phyloP scores from a whole-genome alignment of 2,329 filamentous ascomycete genomes.

The Zarea fungicola region DNA sequence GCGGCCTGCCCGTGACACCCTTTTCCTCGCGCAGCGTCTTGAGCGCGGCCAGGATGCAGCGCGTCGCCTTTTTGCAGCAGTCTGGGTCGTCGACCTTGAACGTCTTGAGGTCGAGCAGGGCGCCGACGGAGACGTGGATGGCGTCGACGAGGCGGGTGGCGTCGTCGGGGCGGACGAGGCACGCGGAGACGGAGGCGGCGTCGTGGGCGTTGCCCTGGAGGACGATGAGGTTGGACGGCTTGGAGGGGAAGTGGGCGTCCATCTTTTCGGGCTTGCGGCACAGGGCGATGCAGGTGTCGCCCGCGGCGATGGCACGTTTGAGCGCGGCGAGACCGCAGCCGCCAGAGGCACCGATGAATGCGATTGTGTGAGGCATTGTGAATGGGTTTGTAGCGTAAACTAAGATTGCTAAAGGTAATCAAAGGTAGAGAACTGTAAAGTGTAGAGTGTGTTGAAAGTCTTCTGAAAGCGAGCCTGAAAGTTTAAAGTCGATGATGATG shows the following conservation, averaged over 20 bases:
- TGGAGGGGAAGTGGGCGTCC: conserved; percentile 24
- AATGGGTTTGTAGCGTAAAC: no score
- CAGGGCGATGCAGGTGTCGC: conserved; percentile 35
- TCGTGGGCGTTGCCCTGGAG: conserved; percentile 34
- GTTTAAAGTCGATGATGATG: background rate
- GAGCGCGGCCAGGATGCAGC: conserved; percentile 30
- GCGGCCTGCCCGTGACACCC: conserved; percentile 25
- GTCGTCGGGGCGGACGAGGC: conserved; percentile 25
- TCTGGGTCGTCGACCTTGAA: conserved; percentile 32
- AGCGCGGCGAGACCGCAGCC: conserved; percentile 36
- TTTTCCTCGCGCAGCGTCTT: conserved; percentile 18
- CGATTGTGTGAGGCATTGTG: conserved; percentile 17
- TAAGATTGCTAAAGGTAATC: no score
- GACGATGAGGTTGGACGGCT: conserved; percentile 41
- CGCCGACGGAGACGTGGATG: conserved; percentile 36
- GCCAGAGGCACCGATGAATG: conserved; percentile 39
- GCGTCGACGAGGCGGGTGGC: conserved; percentile 29
- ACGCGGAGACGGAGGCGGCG: conserved; percentile 25
- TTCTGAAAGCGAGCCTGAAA: background rate
- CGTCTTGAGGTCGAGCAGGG: conserved; percentile 20
- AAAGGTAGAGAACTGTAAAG: no score
- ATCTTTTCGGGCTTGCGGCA: conserved; percentile 38
- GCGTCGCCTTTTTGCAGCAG: conserved; percentile 35
- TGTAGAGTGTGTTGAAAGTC: no score
- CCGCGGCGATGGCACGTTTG: conserved; percentile 29